phyloP scores from a whole-genome alignment of 1,284 basidiomycete species.

The Ganoderma meredithae region DNA sequence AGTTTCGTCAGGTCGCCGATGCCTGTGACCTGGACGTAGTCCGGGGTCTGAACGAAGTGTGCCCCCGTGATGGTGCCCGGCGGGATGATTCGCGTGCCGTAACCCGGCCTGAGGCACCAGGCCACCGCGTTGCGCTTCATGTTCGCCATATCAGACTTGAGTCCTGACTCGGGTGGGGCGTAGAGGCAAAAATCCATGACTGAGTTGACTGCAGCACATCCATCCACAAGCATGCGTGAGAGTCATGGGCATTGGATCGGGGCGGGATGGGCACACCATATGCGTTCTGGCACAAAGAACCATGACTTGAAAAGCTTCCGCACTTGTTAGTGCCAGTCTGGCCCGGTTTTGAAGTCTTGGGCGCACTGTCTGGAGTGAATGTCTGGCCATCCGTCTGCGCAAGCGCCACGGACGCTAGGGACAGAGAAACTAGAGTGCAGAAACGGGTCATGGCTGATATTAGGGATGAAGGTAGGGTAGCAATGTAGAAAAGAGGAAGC shows the following conservation, averaged over 20 bases:
- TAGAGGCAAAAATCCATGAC: conserved; percentile 67
- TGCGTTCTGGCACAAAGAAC: conserved; percentile 70
- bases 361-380: conserved; percentile 51
- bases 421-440: conserved; percentile 25
- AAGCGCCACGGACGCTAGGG: conserved; percentile 32
- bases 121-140: conserved; percentile 71
- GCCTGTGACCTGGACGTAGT: conserved; percentile 76
- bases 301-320: conserved; percentile 60
- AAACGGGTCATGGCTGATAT: conserved; percentile 27
- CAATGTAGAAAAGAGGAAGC: neutral
- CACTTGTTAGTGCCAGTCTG: conserved; percentile 74
- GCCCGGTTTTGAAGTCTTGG: conserved; percentile 59
- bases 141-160: conserved; percentile 59
- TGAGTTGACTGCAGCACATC: conserved; percentile 57
- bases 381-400: conserved; percentile 47
- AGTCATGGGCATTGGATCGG: neutral
- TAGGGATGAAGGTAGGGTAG: neutral
- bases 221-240: neutral
- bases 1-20: conserved; percentile 70
- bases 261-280: conserved; percentile 49
- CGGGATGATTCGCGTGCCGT: conserved; percentile 79
- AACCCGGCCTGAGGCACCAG: conserved; percentile 73
- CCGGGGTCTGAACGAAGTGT: conserved; percentile 72
- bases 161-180: conserved; percentile 62
- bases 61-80: conserved; percentile 76